Evolutionary conservation across 805 yeast genomes (phyloP).

Genomic region (Kodamaea restingae): DNA sequence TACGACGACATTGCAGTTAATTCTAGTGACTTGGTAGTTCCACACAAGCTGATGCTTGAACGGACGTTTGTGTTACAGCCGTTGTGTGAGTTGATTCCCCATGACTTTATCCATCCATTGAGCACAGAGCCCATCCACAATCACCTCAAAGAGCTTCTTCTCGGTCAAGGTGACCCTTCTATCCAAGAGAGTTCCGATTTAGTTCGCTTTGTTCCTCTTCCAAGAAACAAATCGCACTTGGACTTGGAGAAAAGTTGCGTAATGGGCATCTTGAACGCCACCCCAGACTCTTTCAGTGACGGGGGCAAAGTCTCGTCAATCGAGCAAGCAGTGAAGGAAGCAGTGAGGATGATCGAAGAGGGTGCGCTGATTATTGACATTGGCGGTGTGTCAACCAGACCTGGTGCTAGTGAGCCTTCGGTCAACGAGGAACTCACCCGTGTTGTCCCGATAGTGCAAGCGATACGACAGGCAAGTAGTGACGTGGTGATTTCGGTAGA

Average conservation of each 20-base stretch:
- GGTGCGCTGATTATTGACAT: constrained; percentile 83
- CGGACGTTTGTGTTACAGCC: constrained; percentile 90
- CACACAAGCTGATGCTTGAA: constrained; percentile 85
- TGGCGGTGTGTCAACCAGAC: constrained; percentile 94
- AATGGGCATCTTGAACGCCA: constrained; percentile 86
- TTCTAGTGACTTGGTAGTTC: constrained; percentile 60
- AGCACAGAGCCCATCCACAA: constrained; percentile 75
- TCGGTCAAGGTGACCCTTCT: constrained; percentile 28
- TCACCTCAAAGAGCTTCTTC: constrained; percentile 54
- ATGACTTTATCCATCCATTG: constrained; percentile 71
- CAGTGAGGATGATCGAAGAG: constrained; percentile 45
- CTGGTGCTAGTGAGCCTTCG: constrained; percentile 64
- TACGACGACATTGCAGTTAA: constrained; percentile 60
- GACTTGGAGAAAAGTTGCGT: constrained; percentile 58
- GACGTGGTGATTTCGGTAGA: constrained; percentile 71
- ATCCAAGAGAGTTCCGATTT: constrained; percentile 51
- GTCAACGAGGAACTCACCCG: constrained; percentile 66
- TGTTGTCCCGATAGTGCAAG: constrained; percentile 64
- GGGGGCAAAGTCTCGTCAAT: constrained; percentile 52
- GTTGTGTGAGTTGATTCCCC: constrained; percentile 71
- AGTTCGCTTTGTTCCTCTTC: constrained; percentile 48
- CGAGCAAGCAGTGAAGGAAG: constrained; percentile 42
- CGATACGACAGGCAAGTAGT: constrained; percentile 41
- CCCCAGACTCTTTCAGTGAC: constrained; percentile 95
- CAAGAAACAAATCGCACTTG: constrained; percentile 19